phyloP scores from a whole-genome alignment of 2,329 filamentous ascomycete species.

The Fusarium sp. region DNA sequence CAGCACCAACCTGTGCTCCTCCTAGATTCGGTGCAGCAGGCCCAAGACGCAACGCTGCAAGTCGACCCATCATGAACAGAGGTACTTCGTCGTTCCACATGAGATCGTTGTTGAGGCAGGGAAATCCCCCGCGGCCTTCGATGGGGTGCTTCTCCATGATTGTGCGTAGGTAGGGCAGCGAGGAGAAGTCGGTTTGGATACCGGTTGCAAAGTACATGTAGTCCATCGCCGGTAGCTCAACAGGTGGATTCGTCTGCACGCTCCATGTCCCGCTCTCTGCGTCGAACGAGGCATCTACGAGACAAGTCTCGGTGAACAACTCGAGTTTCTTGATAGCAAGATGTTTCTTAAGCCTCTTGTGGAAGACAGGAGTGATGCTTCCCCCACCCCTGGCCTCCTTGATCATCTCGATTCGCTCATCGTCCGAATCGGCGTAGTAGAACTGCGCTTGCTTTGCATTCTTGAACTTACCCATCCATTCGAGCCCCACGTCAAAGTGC shows the following conservation, averaged over 20 bases:
- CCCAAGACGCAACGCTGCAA: constrained; percentile 76
- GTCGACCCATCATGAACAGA: constrained; percentile 75
- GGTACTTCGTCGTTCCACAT: constrained; percentile 82
- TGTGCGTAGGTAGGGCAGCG: constrained; percentile 70
- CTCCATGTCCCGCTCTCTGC: constrained; percentile 51
- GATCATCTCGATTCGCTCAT: constrained; percentile 75
- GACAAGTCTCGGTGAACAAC: constrained; percentile 68
- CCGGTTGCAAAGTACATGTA: constrained; percentile 84
- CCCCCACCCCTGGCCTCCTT: constrained; percentile 77
- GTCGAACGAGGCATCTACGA: constrained; percentile 66
- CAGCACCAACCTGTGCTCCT: constrained; percentile 78
- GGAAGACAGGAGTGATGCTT: constrained; percentile 78
- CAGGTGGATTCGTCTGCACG: constrained; percentile 65
- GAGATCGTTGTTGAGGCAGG: constrained; percentile 80
- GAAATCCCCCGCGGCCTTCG: constrained; percentile 72
- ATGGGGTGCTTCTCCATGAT: constrained; percentile 73
- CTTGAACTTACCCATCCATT: constrained; percentile 86
- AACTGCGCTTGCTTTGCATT: constrained; percentile 82
- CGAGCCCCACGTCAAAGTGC: constrained; percentile 80
- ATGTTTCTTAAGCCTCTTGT: constrained; percentile 75
- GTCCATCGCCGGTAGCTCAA: constrained; percentile 69
- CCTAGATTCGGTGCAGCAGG: constrained; percentile 81
- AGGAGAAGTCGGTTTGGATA: constrained; percentile 71
- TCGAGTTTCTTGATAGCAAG: constrained; percentile 63
- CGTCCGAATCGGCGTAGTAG: constrained; percentile 79